Evolutionary conservation across 768 basidiomycete genomes (phyloP).

Genomic region (Lentinula lateritia): DNA sequence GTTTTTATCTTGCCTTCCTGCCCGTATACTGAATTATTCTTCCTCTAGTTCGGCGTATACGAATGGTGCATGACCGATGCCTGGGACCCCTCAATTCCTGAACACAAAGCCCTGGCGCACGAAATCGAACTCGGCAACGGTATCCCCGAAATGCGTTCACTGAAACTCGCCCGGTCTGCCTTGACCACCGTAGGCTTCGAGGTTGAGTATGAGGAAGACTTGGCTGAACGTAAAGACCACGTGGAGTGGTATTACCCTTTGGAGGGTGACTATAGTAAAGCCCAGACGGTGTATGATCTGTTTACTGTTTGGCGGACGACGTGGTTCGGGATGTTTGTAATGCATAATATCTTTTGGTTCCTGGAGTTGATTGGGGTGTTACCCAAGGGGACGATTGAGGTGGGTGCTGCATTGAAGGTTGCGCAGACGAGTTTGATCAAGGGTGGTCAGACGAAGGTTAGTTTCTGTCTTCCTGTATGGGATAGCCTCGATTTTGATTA

Average conservation of each 20-base stretch:
- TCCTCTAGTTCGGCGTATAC: slow-evolving; percentile 85
- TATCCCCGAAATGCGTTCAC: slow-evolving; percentile 93
- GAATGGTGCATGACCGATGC: slow-evolving; percentile 98
- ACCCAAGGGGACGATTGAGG: slow-evolving; percentile 89
- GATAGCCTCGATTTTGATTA: slow-evolving; percentile 3
- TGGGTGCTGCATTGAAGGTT: slow-evolving; percentile 82
- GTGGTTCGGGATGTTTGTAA: slow-evolving; percentile 78
- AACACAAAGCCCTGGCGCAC: slow-evolving; percentile 89
- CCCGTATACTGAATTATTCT: neutral
- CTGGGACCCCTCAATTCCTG: slow-evolving; percentile 82
- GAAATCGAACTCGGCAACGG: slow-evolving; percentile 93
- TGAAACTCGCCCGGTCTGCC: slow-evolving; percentile 66
- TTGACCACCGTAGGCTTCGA: slow-evolving; percentile 80
- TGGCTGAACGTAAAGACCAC: slow-evolving; percentile 76
- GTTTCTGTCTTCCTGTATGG: slow-evolving; percentile 11
- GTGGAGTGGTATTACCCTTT: slow-evolving; percentile 96
- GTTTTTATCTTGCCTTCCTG: slow-evolving; percentile 16
- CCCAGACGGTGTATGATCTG: slow-evolving; percentile 91
- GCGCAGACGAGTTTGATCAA: slow-evolving; percentile 76
- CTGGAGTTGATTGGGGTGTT: slow-evolving; percentile 76
- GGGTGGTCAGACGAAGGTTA: slow-evolving; percentile 82
- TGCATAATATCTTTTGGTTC: slow-evolving; percentile 70
- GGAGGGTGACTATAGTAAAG: slow-evolving; percentile 88
- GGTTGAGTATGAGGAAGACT: slow-evolving; percentile 88
- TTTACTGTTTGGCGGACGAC: slow-evolving; percentile 88